Percentiles rank a stretch among this genome's conserved stretches.
Conservation (phyloP, 768 basidiomycete species). For the Mrakia frigida region DNA sequence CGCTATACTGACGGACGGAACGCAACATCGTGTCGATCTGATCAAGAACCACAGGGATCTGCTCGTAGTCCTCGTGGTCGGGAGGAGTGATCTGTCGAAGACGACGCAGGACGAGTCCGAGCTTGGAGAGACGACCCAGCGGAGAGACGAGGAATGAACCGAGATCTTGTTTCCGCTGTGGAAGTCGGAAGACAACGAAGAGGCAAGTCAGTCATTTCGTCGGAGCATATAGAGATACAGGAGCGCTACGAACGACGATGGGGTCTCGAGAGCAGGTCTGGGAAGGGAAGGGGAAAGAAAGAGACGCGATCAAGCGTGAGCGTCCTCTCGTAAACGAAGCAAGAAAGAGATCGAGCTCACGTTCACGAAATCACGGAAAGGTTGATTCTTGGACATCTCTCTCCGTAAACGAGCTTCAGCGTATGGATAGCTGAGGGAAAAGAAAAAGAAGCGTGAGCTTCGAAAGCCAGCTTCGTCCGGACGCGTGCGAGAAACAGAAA, state of each 20-base stretch:
- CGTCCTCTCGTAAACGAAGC: background rate
- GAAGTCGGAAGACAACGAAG: background rate
- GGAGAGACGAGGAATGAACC: conserved; percentile 28
- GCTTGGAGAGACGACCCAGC: conserved; percentile 27
- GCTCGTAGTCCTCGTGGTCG: conserved; percentile 22
- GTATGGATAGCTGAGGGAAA: conserved; percentile 18
- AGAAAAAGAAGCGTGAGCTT: background rate
- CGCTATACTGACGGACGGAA: conserved; percentile 23
- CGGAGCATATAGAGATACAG: too few relatives aligned
- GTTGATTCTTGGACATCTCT: conserved; percentile 15
- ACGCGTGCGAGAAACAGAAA: background rate
- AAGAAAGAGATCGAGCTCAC: background rate
- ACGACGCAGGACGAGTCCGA: conserved; percentile 25
- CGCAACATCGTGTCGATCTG: conserved; percentile 26
- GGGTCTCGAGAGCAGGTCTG: conserved; percentile 9
- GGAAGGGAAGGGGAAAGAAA: background rate
- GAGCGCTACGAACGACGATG: background rate
- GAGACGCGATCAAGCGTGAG: background rate
- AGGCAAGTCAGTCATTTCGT: background rate
- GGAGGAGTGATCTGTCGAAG: conserved; percentile 21
- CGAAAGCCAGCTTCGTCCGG: too few relatives aligned
- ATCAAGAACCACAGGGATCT: conserved; percentile 30
- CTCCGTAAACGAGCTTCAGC: conserved; percentile 28
- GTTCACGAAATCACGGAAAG: conserved; percentile 7
- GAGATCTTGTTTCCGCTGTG: conserved; percentile 31